phyloP scores from a whole-genome alignment of 306 rosid species.

The Prunus persica region Prunus_persica_NCBIv2 NC_034015.1:746501-747000 shows the following conservation, averaged over 20 bases:
- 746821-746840: conserved; percentile 67
- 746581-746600: too few relatives aligned
- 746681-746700: too few relatives aligned
- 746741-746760: conserved; percentile 27
- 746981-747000: background rate
- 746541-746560: too few relatives aligned
- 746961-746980: background rate
- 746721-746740: too few relatives aligned
- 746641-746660: too few relatives aligned
- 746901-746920: background rate
- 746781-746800: conserved; percentile 75
- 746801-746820: conserved; percentile 94
- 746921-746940: background rate
- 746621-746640: too few relatives aligned
- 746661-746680: too few relatives aligned
- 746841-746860: conserved; percentile 94
- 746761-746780: conserved; percentile 73
- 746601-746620: too few relatives aligned
- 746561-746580: too few relatives aligned
- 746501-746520: too few relatives aligned
- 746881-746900: conserved; percentile 28
- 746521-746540: too few relatives aligned
- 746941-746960: background rate
- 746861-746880: conserved; percentile 90
- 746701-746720: too few relatives aligned